phyloP scores from a whole-genome alignment of 306 rosid genomes.

The Hippophae gyantsensis region DNA sequence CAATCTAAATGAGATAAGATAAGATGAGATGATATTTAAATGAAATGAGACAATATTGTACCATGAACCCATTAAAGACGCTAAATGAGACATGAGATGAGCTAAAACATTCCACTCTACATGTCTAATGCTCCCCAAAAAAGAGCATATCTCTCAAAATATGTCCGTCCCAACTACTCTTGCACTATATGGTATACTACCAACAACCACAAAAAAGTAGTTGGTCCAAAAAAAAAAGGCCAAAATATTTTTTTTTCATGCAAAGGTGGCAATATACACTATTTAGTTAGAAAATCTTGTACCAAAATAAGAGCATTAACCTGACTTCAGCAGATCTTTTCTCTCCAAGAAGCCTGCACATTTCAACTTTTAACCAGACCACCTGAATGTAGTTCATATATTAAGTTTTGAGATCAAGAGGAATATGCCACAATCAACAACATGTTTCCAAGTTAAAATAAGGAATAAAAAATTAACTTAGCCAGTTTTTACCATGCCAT shows the following conservation, averaged over 20 bases:
- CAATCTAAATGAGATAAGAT: too few species aligned
- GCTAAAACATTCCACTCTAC: too few species aligned
- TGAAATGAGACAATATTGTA: too few species aligned
- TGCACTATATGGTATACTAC: too few species aligned
- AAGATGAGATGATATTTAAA: too few species aligned
- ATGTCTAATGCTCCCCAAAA: too few species aligned
- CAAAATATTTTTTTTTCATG: too few species aligned
- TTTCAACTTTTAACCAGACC: slow-evolving; percentile 76
- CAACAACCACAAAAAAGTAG: too few species aligned
- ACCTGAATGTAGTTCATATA: slow-evolving; percentile 50
- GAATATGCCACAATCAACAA: slow-evolving; percentile 2
- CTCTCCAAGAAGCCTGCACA: slow-evolving; percentile 78
- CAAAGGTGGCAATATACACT: background rate
- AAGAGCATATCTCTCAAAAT: too few species aligned
- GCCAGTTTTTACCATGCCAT: background rate
- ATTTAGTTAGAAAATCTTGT: slow-evolving; percentile 1
- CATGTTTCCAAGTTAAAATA: slow-evolving; percentile 2
- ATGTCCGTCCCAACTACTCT: too few species aligned
- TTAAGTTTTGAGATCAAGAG: slow-evolving; percentile 17
- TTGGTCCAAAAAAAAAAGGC: background rate
- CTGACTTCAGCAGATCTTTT: slow-evolving; percentile 86
- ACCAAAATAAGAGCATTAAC: slow-evolving; percentile 28
- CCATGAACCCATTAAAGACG: too few species aligned
- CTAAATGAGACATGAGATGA: too few species aligned
- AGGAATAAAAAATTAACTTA: background rate